phyloP scores from a whole-genome alignment of 2,329 filamentous ascomycete genomes.

The Exophiala calicioides region DNA sequence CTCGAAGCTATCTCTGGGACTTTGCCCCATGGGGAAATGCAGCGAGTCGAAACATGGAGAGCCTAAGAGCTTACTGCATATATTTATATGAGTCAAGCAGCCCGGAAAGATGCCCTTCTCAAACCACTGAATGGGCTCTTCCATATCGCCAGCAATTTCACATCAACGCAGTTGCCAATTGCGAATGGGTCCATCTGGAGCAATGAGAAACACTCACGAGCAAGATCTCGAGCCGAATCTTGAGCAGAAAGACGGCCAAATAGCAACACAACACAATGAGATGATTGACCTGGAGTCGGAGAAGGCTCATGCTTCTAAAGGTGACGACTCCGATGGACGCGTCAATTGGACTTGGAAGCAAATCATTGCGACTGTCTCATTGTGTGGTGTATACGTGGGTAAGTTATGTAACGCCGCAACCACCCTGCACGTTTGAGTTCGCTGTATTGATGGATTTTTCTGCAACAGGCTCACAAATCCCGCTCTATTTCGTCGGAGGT shows the following conservation, averaged over 20 bases:
- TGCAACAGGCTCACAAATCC: slow-evolving; percentile 47
- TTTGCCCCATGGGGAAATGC: slow-evolving; percentile 3
- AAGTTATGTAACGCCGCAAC: background rate
- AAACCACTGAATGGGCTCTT: no score
- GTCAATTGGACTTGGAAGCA: slow-evolving; percentile 2
- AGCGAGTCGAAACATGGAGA: background rate
- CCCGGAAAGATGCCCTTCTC: no score
- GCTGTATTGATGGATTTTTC: slow-evolving; percentile 55
- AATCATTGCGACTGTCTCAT: slow-evolving; percentile 3
- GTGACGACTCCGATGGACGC: slow-evolving; percentile 5
- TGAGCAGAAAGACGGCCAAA: background rate
- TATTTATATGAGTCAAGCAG: no score
- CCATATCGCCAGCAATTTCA: no score
- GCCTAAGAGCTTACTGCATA: background rate
- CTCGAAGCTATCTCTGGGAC: slow-evolving; percentile 1
- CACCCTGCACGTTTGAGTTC: background rate
- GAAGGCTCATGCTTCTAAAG: background rate
- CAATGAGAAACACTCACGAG: background rate
- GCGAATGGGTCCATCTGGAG: no score
- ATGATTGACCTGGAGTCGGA: background rate
- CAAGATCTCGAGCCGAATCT: background rate
- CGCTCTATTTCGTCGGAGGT: slow-evolving; percentile 27
- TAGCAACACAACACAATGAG: background rate
- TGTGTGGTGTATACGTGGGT: slow-evolving; percentile 10
- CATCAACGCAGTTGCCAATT: no score